These are phyloP conservation scores for Aureobasidium sp. DNA, from an alignment of 2,329 filamentous ascomycete species.

Conservation along the genomic window DNA sequence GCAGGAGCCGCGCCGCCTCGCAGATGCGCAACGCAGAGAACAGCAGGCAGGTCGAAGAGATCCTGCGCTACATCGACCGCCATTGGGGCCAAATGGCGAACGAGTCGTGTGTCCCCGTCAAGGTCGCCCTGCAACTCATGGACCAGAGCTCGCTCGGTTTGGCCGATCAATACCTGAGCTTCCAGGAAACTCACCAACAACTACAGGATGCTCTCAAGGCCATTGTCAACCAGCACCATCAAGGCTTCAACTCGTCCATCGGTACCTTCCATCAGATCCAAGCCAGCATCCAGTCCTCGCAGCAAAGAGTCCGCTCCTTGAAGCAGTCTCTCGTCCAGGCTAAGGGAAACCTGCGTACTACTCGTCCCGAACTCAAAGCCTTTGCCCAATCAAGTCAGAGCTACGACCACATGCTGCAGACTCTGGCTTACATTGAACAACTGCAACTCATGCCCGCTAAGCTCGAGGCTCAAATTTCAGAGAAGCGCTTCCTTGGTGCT, in stretches of 20 bases:
- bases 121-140: slow-evolving; percentile 89
- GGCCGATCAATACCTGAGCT: slow-evolving; percentile 78
- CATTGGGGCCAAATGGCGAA: slow-evolving; percentile 92
- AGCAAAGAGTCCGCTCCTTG: slow-evolving; percentile 71
- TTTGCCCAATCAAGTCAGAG: slow-evolving; percentile 79
- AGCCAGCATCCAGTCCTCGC: slow-evolving; percentile 79
- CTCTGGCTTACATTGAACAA: slow-evolving; percentile 65
- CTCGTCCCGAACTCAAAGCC: slow-evolving; percentile 84
- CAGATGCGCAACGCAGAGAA: slow-evolving; percentile 9
- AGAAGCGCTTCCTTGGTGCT: slow-evolving; percentile 88
- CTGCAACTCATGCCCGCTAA: slow-evolving; percentile 83
- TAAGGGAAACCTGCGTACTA: slow-evolving; percentile 71
- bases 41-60: slow-evolving; percentile 31
- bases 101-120: slow-evolving; percentile 82
- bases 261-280: slow-evolving; percentile 99
- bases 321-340: slow-evolving; percentile 76
- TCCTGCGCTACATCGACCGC: slow-evolving; percentile 73
- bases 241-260: slow-evolving; percentile 98
- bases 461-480: slow-evolving; percentile 86
- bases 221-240: slow-evolving; percentile 97
- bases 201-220: slow-evolving; percentile 88
- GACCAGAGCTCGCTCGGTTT: slow-evolving; percentile 89
- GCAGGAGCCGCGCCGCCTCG: slow-evolving; percentile 20
- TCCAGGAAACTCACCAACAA: slow-evolving; percentile 73
- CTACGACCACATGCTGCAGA: slow-evolving; percentile 82